phyloP scores from a whole-genome alignment of 805 yeast genomes.

The Brettanomyces sp. region DNA sequence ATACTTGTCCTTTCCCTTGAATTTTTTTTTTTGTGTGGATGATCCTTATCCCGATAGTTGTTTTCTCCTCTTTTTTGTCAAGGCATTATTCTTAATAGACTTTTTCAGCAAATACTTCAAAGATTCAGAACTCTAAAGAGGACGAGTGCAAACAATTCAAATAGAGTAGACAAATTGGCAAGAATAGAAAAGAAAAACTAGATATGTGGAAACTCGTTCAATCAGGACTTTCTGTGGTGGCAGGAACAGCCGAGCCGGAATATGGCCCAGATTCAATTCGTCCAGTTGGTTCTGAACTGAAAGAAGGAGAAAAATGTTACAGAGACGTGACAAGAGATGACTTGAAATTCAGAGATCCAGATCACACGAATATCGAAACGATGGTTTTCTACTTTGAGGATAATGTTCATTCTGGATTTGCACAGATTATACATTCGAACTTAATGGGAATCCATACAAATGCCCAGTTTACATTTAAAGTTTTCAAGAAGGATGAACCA shows the following conservation, averaged over 20 bases:
- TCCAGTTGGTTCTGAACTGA: constrained; percentile 51
- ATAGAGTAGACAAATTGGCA: no score
- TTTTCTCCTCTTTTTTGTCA: no score
- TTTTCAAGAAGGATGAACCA: constrained; percentile 48
- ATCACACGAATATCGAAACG: constrained; percentile 87
- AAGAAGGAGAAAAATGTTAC: constrained; percentile 48
- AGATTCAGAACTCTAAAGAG: no score
- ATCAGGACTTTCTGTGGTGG: constrained; percentile 65
- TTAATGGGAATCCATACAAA: constrained; percentile 80
- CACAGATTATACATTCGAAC: constrained; percentile 90
- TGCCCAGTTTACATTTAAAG: constrained; percentile 88
- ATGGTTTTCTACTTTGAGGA: constrained; percentile 79
- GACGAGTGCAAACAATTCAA: no score
- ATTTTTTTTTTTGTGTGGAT: not conserved
- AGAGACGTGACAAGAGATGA: constrained; percentile 56
- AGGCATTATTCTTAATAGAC: no score
- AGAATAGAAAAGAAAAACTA: not conserved
- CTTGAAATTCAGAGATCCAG: constrained; percentile 65
- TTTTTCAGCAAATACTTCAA: no score
- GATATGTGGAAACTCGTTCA: constrained; percentile 27
- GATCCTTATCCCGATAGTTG: no score
- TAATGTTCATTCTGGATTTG: constrained; percentile 71
- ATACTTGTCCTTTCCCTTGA: no score
- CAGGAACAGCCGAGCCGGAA: constrained; percentile 96
- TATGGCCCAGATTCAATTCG: constrained; percentile 90